Percentiles rank a stretch among this genome's conserved stretches.
phyloP scores from a whole-genome alignment of 495 filamentous ascomycete genomes.

The Penicillium ucsense region DNA sequence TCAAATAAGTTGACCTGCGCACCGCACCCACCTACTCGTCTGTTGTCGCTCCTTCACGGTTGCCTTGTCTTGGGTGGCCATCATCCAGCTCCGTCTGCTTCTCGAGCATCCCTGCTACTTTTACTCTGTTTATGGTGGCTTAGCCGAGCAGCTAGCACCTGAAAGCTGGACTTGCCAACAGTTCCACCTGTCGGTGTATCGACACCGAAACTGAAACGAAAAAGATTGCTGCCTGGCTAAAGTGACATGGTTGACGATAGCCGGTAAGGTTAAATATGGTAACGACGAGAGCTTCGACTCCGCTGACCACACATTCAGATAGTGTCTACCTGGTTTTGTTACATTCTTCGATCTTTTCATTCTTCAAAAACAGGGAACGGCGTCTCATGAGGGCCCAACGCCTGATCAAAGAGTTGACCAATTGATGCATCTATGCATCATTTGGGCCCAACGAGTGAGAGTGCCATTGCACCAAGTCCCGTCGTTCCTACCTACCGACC shows the following conservation, averaged over 20 bases:
- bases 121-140: constrained; percentile 14
- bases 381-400: constrained; percentile 7
- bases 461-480: constrained; percentile 32
- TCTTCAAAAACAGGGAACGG: not conserved
- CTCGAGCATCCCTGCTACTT: not conserved
- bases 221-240: too few species aligned
- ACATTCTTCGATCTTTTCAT: too few species aligned
- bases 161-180: not conserved
- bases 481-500: constrained; percentile 32
- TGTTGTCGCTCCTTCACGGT: not conserved
- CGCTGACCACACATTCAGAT: too few species aligned
- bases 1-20: too few species aligned
- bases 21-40: not conserved
- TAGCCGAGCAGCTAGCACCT: constrained; percentile 13
- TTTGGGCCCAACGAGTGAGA: constrained; percentile 17
- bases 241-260: too few species aligned
- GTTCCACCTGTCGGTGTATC: too few species aligned
- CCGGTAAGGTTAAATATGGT: constrained; percentile 7
- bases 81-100: constrained; percentile 1
- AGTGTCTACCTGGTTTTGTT: too few species aligned
- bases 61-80: constrained; percentile 9
- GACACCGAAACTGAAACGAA: too few species aligned
- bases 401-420: constrained; percentile 14
- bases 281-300: too few species aligned
- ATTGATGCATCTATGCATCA: constrained; percentile 28